A percentile compares a stretch with the other conserved stretches of the same genome.
Conservation (phyloP, 257 asterid species). For the Knoxia roxburghii region DNA sequence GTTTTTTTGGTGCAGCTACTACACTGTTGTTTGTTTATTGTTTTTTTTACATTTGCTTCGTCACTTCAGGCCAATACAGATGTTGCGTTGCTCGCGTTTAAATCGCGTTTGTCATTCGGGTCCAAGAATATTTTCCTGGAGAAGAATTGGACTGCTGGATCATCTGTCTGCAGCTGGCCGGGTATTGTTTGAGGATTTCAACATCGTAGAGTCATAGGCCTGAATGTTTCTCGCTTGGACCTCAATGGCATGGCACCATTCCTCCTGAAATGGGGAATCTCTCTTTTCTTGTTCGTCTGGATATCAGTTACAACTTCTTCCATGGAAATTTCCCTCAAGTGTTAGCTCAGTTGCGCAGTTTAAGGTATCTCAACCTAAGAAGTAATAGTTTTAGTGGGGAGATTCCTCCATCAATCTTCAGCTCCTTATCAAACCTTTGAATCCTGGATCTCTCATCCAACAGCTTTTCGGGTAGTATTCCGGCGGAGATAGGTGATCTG, state of each 20-base stretch:
- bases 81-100: too few relatives aligned
- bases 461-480: conserved; percentile 11
- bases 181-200: background rate
- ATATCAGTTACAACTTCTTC: conserved; percentile 17
- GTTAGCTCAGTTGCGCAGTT: conserved; percentile 1
- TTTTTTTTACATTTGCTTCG: too few relatives aligned
- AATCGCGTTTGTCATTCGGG: background rate
- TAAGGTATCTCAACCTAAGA: background rate
- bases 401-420: conserved; percentile 14
- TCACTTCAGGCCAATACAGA: too few relatives aligned
- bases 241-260: background rate
- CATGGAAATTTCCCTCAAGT: conserved; percentile 17
- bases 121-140: conserved; percentile 1
- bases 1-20: too few relatives aligned
- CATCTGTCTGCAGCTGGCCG: background rate
- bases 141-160: conserved; percentile 8
- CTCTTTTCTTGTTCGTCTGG: conserved; percentile 19
- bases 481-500: conserved; percentile 20
- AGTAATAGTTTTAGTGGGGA: conserved; percentile 14
- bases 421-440: conserved; percentile 12
- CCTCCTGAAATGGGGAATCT: background rate
- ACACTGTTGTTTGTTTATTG: too few relatives aligned
- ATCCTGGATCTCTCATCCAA: background rate
- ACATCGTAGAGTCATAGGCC: background rate
- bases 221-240: background rate